A percentile compares a stretch with the other conserved stretches of the same genome.
Conservation (phyloP, 768 basidiomycete genomes). For the Tylopilus rubrobrunneus region DNA sequence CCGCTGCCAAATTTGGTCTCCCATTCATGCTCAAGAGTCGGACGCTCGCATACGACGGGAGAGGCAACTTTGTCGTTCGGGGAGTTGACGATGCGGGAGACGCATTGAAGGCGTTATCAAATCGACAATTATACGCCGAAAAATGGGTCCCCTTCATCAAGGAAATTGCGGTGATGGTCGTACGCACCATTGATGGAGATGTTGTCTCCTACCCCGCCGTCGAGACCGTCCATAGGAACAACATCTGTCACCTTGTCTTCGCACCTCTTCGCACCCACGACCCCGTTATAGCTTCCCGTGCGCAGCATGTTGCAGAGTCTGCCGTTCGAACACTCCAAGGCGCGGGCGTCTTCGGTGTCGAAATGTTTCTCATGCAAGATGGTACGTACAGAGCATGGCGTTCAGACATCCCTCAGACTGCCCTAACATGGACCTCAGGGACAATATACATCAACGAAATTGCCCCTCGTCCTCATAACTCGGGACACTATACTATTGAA, state of each 20-base stretch:
- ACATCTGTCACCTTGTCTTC: constrained; percentile 89
- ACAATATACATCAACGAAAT: constrained; percentile 90
- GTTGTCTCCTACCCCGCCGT: constrained; percentile 86
- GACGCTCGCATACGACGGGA: constrained; percentile 94
- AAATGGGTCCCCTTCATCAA: constrained; percentile 86
- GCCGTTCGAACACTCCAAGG: constrained; percentile 78
- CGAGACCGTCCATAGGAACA: constrained; percentile 93
- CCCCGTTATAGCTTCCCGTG: constrained; percentile 51
- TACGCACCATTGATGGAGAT: constrained; percentile 69
- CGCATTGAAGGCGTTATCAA: constrained; percentile 50
- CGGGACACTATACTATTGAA: constrained; percentile 98
- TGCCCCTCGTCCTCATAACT: constrained; percentile 97
- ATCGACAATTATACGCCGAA: constrained; percentile 86
- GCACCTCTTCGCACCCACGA: constrained; percentile 73
- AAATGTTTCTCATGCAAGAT: constrained; percentile 91
- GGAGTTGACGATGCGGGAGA: constrained; percentile 48
- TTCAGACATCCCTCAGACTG: background rate
- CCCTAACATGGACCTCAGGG: constrained; percentile 40
- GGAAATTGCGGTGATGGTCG: constrained; percentile 98
- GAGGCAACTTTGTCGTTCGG: constrained; percentile 82
- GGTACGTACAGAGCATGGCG: constrained; percentile 44
- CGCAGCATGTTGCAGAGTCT: constrained; percentile 70
- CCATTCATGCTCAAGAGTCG: constrained; percentile 95
- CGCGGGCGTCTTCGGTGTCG: constrained; percentile 95
- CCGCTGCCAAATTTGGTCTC: constrained; percentile 60